These are phyloP conservation scores for Globisporangium solare DNA, from an alignment of 352 stramenopile genomes.

Conservation along the genomic window DNA sequence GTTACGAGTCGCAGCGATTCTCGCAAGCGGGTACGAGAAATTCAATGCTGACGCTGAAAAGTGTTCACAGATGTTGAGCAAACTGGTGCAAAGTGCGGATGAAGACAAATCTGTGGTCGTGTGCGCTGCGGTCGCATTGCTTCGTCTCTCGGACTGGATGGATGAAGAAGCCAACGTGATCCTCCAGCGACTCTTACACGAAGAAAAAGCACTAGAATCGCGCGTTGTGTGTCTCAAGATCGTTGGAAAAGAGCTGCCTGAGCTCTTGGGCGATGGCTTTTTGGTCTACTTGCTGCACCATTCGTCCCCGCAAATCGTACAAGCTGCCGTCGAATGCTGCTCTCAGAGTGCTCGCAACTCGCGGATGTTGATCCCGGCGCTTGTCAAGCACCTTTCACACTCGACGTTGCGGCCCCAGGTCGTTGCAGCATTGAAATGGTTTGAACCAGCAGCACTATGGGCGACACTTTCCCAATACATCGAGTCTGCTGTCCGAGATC, in stretches of 20 bases:
- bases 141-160: conserved; percentile 82
- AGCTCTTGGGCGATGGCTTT: conserved; percentile 78
- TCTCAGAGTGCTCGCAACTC: conserved; percentile 72
- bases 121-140: conserved; percentile 65
- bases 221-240: conserved; percentile 80
- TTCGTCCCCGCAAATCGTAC: conserved; percentile 59
- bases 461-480: conserved; percentile 63
- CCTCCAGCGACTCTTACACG: conserved; percentile 73
- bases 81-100: conserved; percentile 42
- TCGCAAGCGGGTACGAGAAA: conserved; percentile 75
- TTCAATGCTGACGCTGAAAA: conserved; percentile 54
- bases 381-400: conserved; percentile 78
- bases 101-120: conserved; percentile 73
- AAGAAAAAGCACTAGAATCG: conserved; percentile 65
- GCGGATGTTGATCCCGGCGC: conserved; percentile 76
- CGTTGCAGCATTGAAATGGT: conserved; percentile 63
- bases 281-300: conserved; percentile 83
- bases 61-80: conserved; percentile 58
- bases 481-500: conserved; percentile 29
- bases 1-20: conserved; percentile 65
- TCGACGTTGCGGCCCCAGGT: conserved; percentile 59
- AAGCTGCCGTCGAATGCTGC: conserved; percentile 77
- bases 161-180: conserved; percentile 79
- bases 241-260: conserved; percentile 73
- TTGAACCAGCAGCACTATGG: conserved; percentile 63